These are phyloP conservation scores for Fusarium denticulatum DNA, from an alignment of 2,329 filamentous ascomycete species.

Conservation along the genomic window DNA sequence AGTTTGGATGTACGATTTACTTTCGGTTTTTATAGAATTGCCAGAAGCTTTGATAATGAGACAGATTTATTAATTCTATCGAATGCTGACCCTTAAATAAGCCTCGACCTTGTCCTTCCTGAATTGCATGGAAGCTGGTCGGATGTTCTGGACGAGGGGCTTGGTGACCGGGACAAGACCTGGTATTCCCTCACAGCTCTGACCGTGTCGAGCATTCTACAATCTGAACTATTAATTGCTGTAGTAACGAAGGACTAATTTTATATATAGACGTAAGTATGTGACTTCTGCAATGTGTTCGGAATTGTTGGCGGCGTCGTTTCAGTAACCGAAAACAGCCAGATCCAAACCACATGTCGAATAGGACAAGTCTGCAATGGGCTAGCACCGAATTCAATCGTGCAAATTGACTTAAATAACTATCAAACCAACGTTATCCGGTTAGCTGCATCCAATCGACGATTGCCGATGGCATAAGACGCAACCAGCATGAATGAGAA, in stretches of 20 bases:
- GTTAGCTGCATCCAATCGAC: not conserved
- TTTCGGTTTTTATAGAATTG: not conserved
- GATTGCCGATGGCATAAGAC: not conserved
- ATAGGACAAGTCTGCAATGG: not conserved
- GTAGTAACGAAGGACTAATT: rapidly evolving
- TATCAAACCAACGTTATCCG: rapidly evolving
- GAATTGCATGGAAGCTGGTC: not conserved
- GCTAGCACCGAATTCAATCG: not conserved
- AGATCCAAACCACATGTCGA: no score
- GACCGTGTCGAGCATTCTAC: no score
- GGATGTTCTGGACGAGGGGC: not conserved
- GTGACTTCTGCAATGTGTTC: not conserved
- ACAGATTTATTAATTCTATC: not conserved
- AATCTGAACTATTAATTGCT: not conserved
- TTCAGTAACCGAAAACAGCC: not conserved
- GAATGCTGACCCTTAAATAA: rapidly evolving
- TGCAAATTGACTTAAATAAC: not conserved
- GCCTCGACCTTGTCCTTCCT: not conserved
- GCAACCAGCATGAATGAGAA: not conserved
- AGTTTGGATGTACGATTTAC: not conserved
- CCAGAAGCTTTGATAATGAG: no score
- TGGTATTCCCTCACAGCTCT: no score
- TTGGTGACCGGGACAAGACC: no score
- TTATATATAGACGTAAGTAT: not conserved
- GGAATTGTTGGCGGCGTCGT: not conserved